These are phyloP conservation scores for Mariannaea elegans DNA, from an alignment of 2,329 filamentous ascomycete species.

Conservation along the genomic window DNA sequence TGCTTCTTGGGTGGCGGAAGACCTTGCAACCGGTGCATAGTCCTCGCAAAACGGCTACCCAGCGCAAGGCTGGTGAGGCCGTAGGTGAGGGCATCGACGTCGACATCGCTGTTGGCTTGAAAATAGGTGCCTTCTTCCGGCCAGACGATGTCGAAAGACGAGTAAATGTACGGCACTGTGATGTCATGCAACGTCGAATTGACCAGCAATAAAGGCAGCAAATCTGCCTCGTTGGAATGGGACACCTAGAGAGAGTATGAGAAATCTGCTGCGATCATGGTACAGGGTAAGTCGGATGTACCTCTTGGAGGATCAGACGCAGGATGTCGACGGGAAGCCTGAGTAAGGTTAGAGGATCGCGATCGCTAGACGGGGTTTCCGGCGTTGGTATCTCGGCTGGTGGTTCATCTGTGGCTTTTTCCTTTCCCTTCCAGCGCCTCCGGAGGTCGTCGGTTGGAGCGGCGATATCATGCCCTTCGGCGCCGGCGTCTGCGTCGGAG, in stretches of 20 bases:
- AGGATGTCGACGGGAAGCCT: slow-evolving; percentile 26
- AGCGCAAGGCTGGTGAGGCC: slow-evolving; percentile 22
- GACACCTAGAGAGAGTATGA: slow-evolving; percentile 14
- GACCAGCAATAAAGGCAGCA: slow-evolving; percentile 17
- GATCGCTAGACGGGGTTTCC: background rate
- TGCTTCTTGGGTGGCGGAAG: slow-evolving; percentile 4
- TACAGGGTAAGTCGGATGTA: slow-evolving; percentile 13
- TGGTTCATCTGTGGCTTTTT: background rate
- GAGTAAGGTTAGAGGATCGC: slow-evolving; percentile 18
- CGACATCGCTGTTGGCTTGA: background rate
- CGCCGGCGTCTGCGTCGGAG: background rate
- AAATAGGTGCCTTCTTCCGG: slow-evolving; percentile 15
- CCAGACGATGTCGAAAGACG: slow-evolving; percentile 22
- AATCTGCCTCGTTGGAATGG: slow-evolving; percentile 11
- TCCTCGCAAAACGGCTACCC: slow-evolving; percentile 19
- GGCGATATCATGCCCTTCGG: background rate
- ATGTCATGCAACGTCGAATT: slow-evolving; percentile 25
- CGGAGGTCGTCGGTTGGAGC: slow-evolving; percentile 15
- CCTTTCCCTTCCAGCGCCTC: slow-evolving; percentile 23
- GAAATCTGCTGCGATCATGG: background rate
- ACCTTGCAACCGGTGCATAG: slow-evolving; percentile 23
- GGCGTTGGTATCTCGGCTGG: background rate
- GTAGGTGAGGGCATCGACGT: slow-evolving; percentile 24
- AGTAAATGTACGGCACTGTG: slow-evolving; percentile 19
- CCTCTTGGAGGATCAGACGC: slow-evolving; percentile 25